These are phyloP conservation scores for Trametes elegans DNA, from an alignment of 768 basidiomycete species.

Conservation along the genomic window DNA sequence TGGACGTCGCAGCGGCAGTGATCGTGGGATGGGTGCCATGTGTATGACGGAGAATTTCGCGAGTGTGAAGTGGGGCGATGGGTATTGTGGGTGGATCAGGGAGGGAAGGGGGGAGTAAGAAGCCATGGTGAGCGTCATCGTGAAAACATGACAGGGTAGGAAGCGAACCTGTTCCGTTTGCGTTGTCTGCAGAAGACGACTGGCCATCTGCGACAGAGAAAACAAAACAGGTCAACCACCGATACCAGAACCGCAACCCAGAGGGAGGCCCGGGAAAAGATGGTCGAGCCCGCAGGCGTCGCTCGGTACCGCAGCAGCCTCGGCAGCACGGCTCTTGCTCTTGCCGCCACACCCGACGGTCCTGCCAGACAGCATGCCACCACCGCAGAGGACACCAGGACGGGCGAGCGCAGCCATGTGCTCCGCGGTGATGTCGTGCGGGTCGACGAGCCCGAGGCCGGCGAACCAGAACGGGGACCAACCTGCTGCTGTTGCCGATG, in stretches of 20 bases:
- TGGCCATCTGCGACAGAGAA: conserved; percentile 13
- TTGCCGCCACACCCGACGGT: background rate
- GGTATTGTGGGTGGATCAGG: background rate
- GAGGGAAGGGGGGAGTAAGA: background rate
- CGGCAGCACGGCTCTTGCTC: background rate
- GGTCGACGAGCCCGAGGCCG: conserved; percentile 53
- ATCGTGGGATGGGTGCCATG: background rate
- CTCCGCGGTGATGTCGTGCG: conserved; percentile 52
- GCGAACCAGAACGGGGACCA: conserved; percentile 39
- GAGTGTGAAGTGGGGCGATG: no score
- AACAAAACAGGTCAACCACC: conserved; percentile 10
- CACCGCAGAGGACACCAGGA: conserved; percentile 10
- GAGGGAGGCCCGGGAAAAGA: conserved; percentile 17
- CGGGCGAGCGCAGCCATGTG: conserved; percentile 33
- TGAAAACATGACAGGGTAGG: background rate
- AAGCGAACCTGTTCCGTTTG: conserved; percentile 20
- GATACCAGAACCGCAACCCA: background rate
- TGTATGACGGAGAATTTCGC: no score
- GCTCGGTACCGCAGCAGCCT: background rate
- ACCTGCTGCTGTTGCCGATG: conserved; percentile 50
- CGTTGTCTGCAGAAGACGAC: background rate
- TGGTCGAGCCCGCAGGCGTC: conserved; percentile 15
- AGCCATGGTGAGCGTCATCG: background rate
- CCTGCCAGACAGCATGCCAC: background rate
- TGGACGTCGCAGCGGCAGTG: background rate